Evolutionary conservation across 495 filamentous ascomycete genomes (phyloP).

Genomic region (Neurospora cerealis): DNA sequence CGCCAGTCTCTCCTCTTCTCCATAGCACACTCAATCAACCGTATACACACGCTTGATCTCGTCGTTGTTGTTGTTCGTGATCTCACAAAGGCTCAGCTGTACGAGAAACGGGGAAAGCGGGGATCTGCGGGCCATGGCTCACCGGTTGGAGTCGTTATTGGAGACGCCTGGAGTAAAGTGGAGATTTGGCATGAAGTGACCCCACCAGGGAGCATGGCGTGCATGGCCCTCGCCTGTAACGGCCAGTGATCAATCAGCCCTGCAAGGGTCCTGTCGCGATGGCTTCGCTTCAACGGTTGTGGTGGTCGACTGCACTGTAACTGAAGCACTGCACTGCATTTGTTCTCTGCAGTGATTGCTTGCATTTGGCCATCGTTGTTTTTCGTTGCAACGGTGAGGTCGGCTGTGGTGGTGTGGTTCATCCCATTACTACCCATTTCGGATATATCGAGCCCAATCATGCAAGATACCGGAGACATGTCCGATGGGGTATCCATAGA

Average conservation of each 20-base stretch:
- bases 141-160: background rate
- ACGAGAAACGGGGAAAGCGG: background rate
- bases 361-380: background rate
- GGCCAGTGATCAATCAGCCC: background rate
- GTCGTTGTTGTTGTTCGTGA: too few relatives aligned
- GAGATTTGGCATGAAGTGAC: background rate
- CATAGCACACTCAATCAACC: too few relatives aligned
- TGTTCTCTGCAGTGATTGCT: background rate
- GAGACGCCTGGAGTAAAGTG: background rate
- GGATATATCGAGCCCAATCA: background rate
- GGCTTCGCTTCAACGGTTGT: background rate
- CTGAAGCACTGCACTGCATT: background rate
- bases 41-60: too few relatives aligned
- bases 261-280: background rate
- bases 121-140: background rate
- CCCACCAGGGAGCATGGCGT: background rate
- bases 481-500: background rate
- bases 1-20: too few relatives aligned
- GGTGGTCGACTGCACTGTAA: background rate
- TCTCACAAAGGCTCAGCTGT: background rate
- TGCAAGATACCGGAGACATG: background rate
- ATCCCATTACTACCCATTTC: background rate
- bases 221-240: background rate
- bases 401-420: background rate
- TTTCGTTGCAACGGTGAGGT: background rate